Evolutionary conservation across 2,329 filamentous ascomycete genomes (phyloP).

Genomic region (Decorospora gaudefroyi): DNA sequence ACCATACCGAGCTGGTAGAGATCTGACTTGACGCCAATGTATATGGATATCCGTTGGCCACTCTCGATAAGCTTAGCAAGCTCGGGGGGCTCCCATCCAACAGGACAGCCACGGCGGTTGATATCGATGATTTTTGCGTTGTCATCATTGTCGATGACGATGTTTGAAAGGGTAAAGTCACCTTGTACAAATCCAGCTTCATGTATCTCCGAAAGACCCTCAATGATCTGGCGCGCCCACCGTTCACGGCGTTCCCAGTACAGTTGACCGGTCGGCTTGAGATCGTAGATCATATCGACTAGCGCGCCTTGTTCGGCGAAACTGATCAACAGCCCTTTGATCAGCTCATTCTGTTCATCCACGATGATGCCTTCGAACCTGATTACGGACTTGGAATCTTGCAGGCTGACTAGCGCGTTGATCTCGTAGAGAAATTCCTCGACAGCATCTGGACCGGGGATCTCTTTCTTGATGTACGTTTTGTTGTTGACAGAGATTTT

Average conservation of each 20-base stretch:
- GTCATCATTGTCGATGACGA: conserved; percentile 83
- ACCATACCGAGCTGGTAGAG: conserved; percentile 97
- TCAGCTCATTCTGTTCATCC: conserved; percentile 70
- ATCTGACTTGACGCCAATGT: conserved; percentile 97
- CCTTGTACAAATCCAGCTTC: conserved; percentile 96
- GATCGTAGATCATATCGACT: conserved; percentile 88
- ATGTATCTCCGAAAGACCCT: conserved; percentile 88
- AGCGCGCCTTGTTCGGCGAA: conserved; percentile 86
- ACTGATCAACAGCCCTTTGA: conserved; percentile 88
- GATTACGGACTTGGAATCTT: conserved; percentile 76
- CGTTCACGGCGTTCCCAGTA: conserved; percentile 75
- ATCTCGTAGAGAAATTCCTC: conserved; percentile 98
- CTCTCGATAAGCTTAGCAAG: conserved; percentile 82
- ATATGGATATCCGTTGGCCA: conserved; percentile 91
- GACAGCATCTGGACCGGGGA: conserved; percentile 90
- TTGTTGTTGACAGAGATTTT: conserved; percentile 74
- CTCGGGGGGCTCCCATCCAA: conserved; percentile 97
- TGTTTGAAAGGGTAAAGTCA: conserved; percentile 96
- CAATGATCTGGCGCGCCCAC: conserved; percentile 91
- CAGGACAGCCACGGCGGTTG: conserved; percentile 93
- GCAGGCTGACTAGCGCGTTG: conserved; percentile 83
- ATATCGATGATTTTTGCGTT: conserved; percentile 98
- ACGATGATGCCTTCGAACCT: conserved; percentile 85
- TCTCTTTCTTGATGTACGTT: conserved; percentile 94
- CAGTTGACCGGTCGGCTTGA: conserved; percentile 57